Conservation (phyloP, 441 rosid genomes). For the Populus tomentosa region DNA sequence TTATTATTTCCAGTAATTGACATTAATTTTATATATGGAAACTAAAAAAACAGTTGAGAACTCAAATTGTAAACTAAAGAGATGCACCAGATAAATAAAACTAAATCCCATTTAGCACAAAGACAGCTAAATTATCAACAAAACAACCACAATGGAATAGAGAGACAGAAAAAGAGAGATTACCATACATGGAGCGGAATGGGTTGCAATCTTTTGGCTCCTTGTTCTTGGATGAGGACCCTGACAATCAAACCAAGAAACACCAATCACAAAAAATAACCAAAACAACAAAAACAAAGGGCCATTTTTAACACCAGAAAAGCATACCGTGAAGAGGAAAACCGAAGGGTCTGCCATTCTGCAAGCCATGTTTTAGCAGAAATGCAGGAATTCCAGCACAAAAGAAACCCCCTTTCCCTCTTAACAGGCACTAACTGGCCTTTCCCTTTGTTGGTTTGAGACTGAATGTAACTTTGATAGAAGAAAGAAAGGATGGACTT, state of each 20-base stretch:
- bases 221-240: conserved; percentile 46
- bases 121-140: neutral
- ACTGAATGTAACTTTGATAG: conserved; percentile 19
- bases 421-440: neutral
- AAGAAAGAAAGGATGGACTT: conserved; percentile 4
- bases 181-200: conserved; percentile 49
- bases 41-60: neutral
- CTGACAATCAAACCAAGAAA: conserved; percentile 39
- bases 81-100: neutral
- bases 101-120: neutral
- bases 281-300: neutral
- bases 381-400: conserved; percentile 23
- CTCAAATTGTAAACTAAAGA: neutral
- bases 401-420: conserved; percentile 6
- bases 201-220: conserved; percentile 38
- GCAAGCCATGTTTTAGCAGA: conserved; percentile 53
- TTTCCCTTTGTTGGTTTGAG: conserved; percentile 6
- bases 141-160: neutral
- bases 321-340: conserved; percentile 47
- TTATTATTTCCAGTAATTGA: neutral
- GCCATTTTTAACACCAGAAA: neutral
- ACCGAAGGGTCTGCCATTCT: conserved; percentile 50
- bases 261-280: neutral
- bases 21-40: neutral
- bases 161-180: neutral